Percentiles rank a stretch among this genome's conserved stretches.
Conservation (phyloP, 768 basidiomycete species). For the Dendrothele bispora region DNA sequence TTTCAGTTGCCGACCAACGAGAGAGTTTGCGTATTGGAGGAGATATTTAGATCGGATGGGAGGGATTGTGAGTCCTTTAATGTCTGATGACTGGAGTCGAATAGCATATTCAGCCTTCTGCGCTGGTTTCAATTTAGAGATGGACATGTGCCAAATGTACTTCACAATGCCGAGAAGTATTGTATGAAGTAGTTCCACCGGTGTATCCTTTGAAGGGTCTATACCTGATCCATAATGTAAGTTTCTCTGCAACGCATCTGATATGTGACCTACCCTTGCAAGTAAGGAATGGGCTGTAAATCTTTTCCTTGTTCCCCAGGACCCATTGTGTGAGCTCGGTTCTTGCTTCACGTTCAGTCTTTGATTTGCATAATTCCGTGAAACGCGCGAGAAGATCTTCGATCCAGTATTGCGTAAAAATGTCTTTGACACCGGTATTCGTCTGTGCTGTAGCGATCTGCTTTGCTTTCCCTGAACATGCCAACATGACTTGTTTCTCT, state of each 20-base stretch:
- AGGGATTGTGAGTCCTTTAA: constrained; percentile 19
- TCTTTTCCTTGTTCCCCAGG: constrained; percentile 10
- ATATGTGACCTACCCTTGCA: neutral
- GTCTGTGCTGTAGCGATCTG: constrained; percentile 20
- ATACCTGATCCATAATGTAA: constrained; percentile 17
- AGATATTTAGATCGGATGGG: constrained; percentile 28
- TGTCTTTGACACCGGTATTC: constrained; percentile 32
- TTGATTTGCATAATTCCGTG: neutral
- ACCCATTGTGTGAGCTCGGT: constrained; percentile 6
- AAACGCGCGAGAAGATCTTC: neutral
- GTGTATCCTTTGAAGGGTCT: constrained; percentile 23
- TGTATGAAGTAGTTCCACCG: constrained; percentile 37
- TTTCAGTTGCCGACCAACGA: constrained; percentile 29
- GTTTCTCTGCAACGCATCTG: neutral
- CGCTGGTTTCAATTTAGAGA: constrained; percentile 18
- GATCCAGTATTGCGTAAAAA: constrained; percentile 29
- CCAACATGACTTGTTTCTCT: constrained; percentile 12
- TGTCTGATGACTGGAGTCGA: constrained; percentile 25
- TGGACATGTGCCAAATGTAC: constrained; percentile 33
- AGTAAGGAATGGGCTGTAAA: constrained; percentile 1
- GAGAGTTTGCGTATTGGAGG: constrained; percentile 30
- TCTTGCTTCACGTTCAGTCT: constrained; percentile 1
- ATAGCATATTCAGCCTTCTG: constrained; percentile 20
- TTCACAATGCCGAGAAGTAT: constrained; percentile 39
- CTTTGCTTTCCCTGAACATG: constrained; percentile 12